phyloP scores from a whole-genome alignment of 2,329 filamentous ascomycete genomes.

The Cercospora janseana region DNA sequence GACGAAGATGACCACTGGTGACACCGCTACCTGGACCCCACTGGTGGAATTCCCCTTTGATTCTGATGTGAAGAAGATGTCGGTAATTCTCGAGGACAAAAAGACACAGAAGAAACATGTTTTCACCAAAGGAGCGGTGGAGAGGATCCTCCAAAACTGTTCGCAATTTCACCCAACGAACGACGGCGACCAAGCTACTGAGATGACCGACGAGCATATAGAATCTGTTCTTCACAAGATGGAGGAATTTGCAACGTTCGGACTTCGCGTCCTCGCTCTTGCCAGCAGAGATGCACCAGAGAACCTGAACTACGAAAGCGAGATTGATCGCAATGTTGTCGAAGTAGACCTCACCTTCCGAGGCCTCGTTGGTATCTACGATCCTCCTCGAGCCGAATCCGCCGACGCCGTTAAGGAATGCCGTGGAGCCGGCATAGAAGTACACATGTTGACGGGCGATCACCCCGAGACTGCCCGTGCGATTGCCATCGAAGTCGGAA shows the following conservation, averaged over 20 bases:
- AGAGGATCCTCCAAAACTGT: conserved; percentile 65
- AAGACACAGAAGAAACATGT: conserved; percentile 48
- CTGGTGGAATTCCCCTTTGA: conserved; percentile 71
- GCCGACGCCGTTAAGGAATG: conserved; percentile 68
- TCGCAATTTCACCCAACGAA: conserved; percentile 32
- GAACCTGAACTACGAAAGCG: conserved; percentile 44
- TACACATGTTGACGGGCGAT: conserved; percentile 83
- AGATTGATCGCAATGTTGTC: conserved; percentile 57
- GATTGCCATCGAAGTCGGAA: conserved; percentile 77
- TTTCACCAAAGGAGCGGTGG: conserved; percentile 68
- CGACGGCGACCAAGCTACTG: conserved; percentile 39
- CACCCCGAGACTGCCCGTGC: conserved; percentile 75
- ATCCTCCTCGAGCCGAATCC: conserved; percentile 77
- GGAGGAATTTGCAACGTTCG: conserved; percentile 63
- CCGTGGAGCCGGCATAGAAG: conserved; percentile 69
- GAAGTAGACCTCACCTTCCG: conserved; percentile 62
- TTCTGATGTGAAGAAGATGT: conserved; percentile 73
- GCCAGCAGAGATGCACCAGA: conserved; percentile 58
- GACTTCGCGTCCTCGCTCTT: conserved; percentile 59
- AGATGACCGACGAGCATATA: conserved; percentile 56
- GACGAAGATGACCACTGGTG: conserved; percentile 23
- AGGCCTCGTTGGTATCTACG: conserved; percentile 56
- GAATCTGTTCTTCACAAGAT: conserved; percentile 63
- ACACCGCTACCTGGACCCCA: conserved; percentile 43
- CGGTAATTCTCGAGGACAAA: conserved; percentile 61